phyloP scores from a whole-genome alignment of 805 yeast genomes.

The Grigorovia humatica region DNA sequence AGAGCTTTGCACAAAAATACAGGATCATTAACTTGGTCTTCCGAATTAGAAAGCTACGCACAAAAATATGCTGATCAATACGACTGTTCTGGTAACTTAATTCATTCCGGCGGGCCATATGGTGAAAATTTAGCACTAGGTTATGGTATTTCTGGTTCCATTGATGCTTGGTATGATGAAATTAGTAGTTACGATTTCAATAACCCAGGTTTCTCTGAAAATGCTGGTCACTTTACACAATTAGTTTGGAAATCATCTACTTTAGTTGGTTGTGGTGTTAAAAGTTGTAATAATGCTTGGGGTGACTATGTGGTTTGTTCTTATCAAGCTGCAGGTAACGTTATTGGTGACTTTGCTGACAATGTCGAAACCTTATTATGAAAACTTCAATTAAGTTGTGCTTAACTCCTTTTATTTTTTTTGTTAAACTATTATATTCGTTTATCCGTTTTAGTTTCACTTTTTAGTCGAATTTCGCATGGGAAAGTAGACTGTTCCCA shows the following conservation, averaged over 20 bases:
- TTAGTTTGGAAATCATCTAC: conserved; percentile 55
- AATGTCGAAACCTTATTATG: conserved; percentile 8
- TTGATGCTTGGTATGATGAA: conserved; percentile 67
- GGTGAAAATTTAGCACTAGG: conserved; percentile 63
- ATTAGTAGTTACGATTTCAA: conserved; percentile 41
- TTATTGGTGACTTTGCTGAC: conserved; percentile 13
- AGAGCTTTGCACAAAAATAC: conserved; percentile 37
- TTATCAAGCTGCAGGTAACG: conserved; percentile 48
- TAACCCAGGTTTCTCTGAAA: conserved; percentile 15
- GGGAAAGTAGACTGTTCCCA: no score
- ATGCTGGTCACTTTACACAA: conserved; percentile 67
- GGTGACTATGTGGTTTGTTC: conserved; percentile 54
- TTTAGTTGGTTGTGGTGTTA: conserved; percentile 49
- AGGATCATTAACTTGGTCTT: conserved; percentile 39
- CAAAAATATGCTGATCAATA: conserved; percentile 38
- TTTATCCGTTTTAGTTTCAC: not conserved
- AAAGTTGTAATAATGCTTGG: conserved; percentile 9
- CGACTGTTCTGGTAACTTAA: conserved; percentile 46
- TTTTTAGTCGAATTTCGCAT: not conserved
- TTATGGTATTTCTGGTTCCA: conserved; percentile 40
- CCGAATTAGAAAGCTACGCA: conserved; percentile 38
- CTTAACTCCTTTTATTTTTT: not conserved
- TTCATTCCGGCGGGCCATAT: conserved; percentile 46
- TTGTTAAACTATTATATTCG: not conserved
- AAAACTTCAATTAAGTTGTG: not conserved